Evolutionary conservation across 495 filamentous ascomycete species (phyloP).

Genomic region (Jackrogersella minutella): DNA sequence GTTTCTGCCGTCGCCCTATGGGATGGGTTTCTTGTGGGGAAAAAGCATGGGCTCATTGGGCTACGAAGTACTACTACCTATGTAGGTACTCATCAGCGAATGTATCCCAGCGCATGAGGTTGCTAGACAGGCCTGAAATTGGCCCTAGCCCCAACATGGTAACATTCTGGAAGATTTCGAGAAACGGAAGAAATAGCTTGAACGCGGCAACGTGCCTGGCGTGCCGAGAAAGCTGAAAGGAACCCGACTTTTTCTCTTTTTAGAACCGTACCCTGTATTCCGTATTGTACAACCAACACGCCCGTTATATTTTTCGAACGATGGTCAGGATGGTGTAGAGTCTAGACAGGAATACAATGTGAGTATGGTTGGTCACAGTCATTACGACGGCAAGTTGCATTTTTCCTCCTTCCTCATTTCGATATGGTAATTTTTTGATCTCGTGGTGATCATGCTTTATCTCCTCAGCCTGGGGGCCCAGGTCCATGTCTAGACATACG

Average conservation of each 20-base stretch:
- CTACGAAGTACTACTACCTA: too few relatives aligned
- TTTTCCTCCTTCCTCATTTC: constrained; percentile 17
- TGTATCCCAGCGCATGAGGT: constrained; percentile 39
- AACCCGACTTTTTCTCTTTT: constrained; percentile 17
- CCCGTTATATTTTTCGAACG: neutral
- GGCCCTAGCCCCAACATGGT: constrained; percentile 25
- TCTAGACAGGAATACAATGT: too few relatives aligned
- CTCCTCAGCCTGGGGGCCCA: constrained; percentile 7
- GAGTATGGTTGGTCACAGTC: neutral
- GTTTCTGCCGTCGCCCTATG: constrained; percentile 29
- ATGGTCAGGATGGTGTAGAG: too few relatives aligned
- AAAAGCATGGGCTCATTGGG: constrained; percentile 23
- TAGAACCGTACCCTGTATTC: neutral
- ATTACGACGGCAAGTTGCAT: constrained; percentile 28
- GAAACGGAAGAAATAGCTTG: constrained; percentile 11
- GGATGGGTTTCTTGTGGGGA: constrained; percentile 32
- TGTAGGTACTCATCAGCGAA: constrained; percentile 11
- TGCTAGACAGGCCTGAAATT: constrained; percentile 35
- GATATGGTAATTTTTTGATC: constrained; percentile 19
- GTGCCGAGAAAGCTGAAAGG: neutral
- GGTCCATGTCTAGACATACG: neutral
- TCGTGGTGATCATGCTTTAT: constrained; percentile 23
- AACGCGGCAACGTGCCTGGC: neutral
- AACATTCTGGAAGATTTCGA: constrained; percentile 43
- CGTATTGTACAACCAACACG: neutral